phyloP scores from a whole-genome alignment of 1,284 basidiomycete species.

The Lignosus rhinocerotis region DNA sequence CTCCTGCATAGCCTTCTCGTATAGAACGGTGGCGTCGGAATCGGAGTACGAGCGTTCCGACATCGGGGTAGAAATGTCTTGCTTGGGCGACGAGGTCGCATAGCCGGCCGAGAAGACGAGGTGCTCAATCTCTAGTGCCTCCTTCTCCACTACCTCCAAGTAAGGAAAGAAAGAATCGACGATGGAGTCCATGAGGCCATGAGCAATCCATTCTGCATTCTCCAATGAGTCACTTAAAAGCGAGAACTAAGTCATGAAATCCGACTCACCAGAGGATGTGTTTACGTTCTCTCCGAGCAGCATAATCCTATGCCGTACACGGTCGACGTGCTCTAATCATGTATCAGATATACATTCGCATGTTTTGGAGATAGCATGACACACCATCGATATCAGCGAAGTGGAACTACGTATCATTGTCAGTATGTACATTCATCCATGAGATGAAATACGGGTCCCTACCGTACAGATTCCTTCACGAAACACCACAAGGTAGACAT shows the following conservation, averaged over 20 bases:
- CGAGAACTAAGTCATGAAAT: neutral
- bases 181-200: constrained; percentile 90
- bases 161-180: constrained; percentile 95
- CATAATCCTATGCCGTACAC: constrained; percentile 73
- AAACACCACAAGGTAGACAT: constrained; percentile 90
- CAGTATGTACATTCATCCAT: neutral
- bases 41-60: neutral
- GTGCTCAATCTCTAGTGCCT: constrained; percentile 79
- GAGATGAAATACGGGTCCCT: constrained; percentile 34
- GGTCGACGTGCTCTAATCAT: constrained; percentile 72
- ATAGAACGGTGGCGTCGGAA: neutral
- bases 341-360: neutral
- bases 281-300: constrained; percentile 57
- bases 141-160: constrained; percentile 80
- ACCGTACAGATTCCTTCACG: constrained; percentile 88
- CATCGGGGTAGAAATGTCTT: neutral
- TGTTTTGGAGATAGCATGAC: neutral
- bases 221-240: neutral
- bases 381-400: constrained; percentile 83
- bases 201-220: constrained; percentile 87
- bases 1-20: constrained; percentile 2
- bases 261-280: constrained; percentile 68
- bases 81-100: neutral
- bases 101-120: constrained; percentile 51
- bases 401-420: constrained; percentile 67